Conservation (phyloP, 2,329 filamentous ascomycete genomes). For the Aspergillus sp. region DNA sequence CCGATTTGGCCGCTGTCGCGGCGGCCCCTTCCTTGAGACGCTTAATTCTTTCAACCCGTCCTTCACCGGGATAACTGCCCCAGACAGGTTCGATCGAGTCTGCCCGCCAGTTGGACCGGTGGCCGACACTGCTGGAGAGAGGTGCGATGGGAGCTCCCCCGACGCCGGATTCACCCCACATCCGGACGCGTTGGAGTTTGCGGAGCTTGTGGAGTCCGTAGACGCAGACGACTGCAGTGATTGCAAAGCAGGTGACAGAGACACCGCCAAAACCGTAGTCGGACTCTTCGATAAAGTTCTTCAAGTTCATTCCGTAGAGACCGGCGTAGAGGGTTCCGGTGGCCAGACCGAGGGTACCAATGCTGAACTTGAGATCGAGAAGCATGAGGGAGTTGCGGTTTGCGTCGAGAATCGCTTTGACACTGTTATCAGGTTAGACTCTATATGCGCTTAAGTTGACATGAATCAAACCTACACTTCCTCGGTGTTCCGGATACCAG, state of each 20-base stretch:
- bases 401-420: conserved; percentile 93
- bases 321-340: conserved; percentile 92
- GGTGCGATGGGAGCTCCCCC: conserved; percentile 24
- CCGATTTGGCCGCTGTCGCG: conserved; percentile 15
- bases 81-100: conserved; percentile 39
- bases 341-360: conserved; percentile 88
- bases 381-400: conserved; percentile 98
- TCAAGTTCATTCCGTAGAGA: conserved; percentile 99
- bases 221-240: conserved; percentile 70
- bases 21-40: conserved; percentile 28
- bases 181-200: conserved; percentile 79
- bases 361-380: conserved; percentile 90
- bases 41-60: conserved; percentile 30
- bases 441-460: neutral
- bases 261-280: conserved; percentile 77
- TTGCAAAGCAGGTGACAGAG: conserved; percentile 60
- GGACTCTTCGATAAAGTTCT: conserved; percentile 96
- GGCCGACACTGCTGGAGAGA: conserved; percentile 14
- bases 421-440: conserved; percentile 45
- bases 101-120: conserved; percentile 36
- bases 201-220: conserved; percentile 80
- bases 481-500: conserved; percentile 93
- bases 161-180: conserved; percentile 60
- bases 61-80: conserved; percentile 34
- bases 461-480: conserved; percentile 65